Percentiles rank a stretch among this genome's conserved stretches.
Evolutionary conservation across 2,329 filamentous ascomycete genomes (phyloP).

Genomic region (Colletotrichum endophyticum): DNA sequence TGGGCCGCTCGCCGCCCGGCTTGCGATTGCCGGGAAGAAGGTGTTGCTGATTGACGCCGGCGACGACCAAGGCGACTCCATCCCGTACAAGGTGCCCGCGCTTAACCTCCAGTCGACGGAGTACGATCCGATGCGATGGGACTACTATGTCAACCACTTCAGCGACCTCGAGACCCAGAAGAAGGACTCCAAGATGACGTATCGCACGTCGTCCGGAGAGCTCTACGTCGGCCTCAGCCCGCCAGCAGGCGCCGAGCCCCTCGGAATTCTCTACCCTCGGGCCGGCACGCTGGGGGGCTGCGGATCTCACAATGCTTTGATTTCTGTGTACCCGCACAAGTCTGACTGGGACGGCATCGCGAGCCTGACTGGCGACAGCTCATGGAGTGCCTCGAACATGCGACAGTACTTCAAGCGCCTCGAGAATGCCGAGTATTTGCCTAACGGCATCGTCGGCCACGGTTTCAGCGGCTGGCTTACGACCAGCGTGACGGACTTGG

Average conservation of each 20-base stretch:
- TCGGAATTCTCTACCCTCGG: slow-evolving; percentile 52
- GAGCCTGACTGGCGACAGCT: slow-evolving; percentile 61
- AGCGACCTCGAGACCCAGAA: slow-evolving; percentile 29
- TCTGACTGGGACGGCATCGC: slow-evolving; percentile 65
- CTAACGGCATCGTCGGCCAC: slow-evolving; percentile 49
- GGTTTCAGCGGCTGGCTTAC: slow-evolving; percentile 61
- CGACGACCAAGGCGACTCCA: slow-evolving; percentile 51
- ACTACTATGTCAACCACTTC: slow-evolving; percentile 24
- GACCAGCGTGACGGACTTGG: slow-evolving; percentile 20
- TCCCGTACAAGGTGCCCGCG: slow-evolving; percentile 31
- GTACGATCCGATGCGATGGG: slow-evolving; percentile 23
- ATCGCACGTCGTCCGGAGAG: slow-evolving; percentile 41
- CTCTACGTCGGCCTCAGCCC: slow-evolving; percentile 43
- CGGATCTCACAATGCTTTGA: slow-evolving; percentile 65
- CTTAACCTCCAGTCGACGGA: slow-evolving; percentile 24
- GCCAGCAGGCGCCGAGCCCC: slow-evolving; percentile 40
- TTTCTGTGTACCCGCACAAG: slow-evolving; percentile 62
- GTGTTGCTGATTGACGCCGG: slow-evolving; percentile 65
- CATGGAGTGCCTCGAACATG: slow-evolving; percentile 65
- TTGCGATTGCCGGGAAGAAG: slow-evolving; percentile 60
- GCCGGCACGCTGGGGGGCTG: slow-evolving; percentile 53
- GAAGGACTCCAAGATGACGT: slow-evolving; percentile 59
- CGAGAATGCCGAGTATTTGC: slow-evolving; percentile 60
- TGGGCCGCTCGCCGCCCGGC: slow-evolving; percentile 57
- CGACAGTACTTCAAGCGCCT: slow-evolving; percentile 61